These are phyloP conservation scores for Elaeis guineensis DNA, from an alignment of 176 grass and related monocot genomes.

Conservation along the genomic window DNA sequence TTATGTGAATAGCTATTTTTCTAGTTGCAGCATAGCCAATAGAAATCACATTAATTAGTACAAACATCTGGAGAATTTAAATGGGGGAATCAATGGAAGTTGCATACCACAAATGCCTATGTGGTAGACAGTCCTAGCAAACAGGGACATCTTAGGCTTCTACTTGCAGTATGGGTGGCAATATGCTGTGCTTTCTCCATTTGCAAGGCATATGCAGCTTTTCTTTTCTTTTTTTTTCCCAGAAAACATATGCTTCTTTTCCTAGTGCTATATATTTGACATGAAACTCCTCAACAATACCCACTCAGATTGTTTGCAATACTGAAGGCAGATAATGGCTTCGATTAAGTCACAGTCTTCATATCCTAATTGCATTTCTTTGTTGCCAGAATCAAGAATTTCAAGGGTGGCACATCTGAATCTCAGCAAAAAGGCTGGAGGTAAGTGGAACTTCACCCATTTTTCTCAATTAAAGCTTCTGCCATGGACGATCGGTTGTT, in stretches of 20 bases:
- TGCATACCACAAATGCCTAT: no score
- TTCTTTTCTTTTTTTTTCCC: neutral
- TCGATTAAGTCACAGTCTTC: slow-evolving; percentile 9
- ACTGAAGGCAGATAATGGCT: slow-evolving; percentile 23
- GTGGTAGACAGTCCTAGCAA: neutral
- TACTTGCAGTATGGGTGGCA: slow-evolving; percentile 1
- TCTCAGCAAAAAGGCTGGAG: slow-evolving; percentile 23
- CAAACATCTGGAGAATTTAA: slow-evolving; percentile 5
- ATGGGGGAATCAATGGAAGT: slow-evolving; percentile 1
- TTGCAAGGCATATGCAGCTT: slow-evolving; percentile 13
- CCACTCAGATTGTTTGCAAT: neutral
- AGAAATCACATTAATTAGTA: neutral
- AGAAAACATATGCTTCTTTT: slow-evolving; percentile 4
- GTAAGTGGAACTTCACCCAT: neutral
- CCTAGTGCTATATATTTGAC: slow-evolving; percentile 22
- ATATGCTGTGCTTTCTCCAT: slow-evolving; percentile 11
- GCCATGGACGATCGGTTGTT: no score
- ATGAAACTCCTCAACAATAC: slow-evolving; percentile 4
- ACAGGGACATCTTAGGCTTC: slow-evolving; percentile 11
- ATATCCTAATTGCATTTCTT: slow-evolving; percentile 6
- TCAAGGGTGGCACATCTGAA: slow-evolving; percentile 10
- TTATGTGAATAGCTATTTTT: no score
- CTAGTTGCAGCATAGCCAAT: no score
- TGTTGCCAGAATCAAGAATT: neutral
- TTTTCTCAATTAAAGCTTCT: no score